Evolutionary conservation across 805 yeast species (phyloP).

Genomic region (Groenewaldozyma tartarivorans): DNA sequence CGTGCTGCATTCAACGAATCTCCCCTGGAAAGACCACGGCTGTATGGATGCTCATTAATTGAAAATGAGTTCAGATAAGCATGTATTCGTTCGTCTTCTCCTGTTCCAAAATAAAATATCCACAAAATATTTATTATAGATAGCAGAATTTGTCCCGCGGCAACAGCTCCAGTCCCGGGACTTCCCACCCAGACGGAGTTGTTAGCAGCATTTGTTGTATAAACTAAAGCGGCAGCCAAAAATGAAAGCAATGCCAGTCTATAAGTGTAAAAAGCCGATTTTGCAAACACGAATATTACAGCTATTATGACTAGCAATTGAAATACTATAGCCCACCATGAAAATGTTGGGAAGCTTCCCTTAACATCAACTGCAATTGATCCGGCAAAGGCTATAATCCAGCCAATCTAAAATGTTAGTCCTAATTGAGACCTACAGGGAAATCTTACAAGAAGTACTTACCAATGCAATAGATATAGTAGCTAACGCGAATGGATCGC

Average conservation of each 20-base stretch:
- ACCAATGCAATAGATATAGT: slow-evolving; percentile 59
- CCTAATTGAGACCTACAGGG: slow-evolving; percentile 8
- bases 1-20: slow-evolving; percentile 2
- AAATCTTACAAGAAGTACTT: slow-evolving; percentile 10
- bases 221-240: slow-evolving; percentile 66
- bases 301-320: slow-evolving; percentile 52
- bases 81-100: slow-evolving; percentile 79
- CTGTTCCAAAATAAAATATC: slow-evolving; percentile 85
- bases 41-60: slow-evolving; percentile 20
- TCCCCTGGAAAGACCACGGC: slow-evolving; percentile 5
- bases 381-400: slow-evolving; percentile 87
- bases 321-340: slow-evolving; percentile 95
- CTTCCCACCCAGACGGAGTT: slow-evolving; percentile 60
- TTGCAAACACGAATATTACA: slow-evolving; percentile 44
- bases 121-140: slow-evolving; percentile 77
- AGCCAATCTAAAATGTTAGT: slow-evolving; percentile 39
- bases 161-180: slow-evolving; percentile 70
- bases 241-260: slow-evolving; percentile 43
- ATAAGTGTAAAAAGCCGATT: slow-evolving; percentile 60
- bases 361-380: slow-evolving; percentile 43
- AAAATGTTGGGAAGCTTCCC: slow-evolving; percentile 60
- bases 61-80: slow-evolving; percentile 80
- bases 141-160: slow-evolving; percentile 82
- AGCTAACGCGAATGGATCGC: slow-evolving; percentile 83
- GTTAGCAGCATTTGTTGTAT: slow-evolving; percentile 77